These are phyloP conservation scores for Leptodontidium sp. DNA, from an alignment of 2,329 filamentous ascomycete species.

Conservation along the genomic window DNA sequence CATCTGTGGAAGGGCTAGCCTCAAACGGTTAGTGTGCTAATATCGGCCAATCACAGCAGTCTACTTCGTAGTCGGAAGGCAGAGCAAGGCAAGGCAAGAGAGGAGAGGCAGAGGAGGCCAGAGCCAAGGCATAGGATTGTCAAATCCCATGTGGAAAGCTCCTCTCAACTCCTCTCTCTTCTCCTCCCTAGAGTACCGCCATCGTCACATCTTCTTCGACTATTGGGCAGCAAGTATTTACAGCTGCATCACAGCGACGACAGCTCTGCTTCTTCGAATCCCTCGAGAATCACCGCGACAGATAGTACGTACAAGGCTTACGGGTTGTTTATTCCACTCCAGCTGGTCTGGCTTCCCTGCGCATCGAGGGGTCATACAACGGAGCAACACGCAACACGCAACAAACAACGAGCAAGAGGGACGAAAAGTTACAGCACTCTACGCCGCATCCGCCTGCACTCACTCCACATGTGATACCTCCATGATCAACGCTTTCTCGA, in stretches of 20 bases:
- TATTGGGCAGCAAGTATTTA: too few species aligned
- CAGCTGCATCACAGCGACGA: background rate
- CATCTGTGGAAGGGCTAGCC: background rate
- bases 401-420: background rate
- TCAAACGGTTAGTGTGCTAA: background rate
- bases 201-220: background rate
- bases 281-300: background rate
- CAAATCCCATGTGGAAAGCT: background rate
- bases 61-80: too few species aligned
- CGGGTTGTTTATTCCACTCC: conserved; percentile 9
- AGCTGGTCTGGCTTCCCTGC: background rate
- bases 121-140: background rate
- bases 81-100: conserved; percentile 1
- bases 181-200: background rate
- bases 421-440: background rate
- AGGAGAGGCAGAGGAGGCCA: background rate
- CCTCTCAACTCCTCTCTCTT: background rate
- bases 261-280: too few species aligned
- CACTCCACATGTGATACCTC: background rate
- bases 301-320: conserved; percentile 10
- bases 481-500: background rate
- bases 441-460: background rate
- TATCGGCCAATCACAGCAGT: conserved; percentile 10
- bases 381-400: too few species aligned
- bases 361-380: background rate